phyloP scores from a whole-genome alignment of 1,284 basidiomycete genomes.

The Puccinia horiana region DNA sequence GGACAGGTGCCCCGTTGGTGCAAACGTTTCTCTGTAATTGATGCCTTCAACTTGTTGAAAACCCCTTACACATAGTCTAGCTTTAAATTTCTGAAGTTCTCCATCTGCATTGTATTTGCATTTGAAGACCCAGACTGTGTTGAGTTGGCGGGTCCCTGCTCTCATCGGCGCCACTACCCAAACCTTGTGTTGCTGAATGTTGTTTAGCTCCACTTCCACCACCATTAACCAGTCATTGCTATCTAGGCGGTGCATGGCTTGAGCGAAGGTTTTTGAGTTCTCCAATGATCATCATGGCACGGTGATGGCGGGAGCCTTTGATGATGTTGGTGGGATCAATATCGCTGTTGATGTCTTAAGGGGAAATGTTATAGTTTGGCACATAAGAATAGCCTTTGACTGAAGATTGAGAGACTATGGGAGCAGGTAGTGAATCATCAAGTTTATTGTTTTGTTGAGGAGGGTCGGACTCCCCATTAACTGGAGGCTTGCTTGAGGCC shows the following conservation, averaged over 20 bases:
- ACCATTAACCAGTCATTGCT: background rate
- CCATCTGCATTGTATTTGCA: background rate
- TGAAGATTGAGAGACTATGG: background rate
- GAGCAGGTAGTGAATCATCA: too few species aligned
- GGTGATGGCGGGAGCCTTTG: background rate
- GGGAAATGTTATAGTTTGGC: background rate
- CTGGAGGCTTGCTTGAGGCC: too few species aligned
- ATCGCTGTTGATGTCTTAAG: background rate
- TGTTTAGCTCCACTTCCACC: slow-evolving; percentile 1
- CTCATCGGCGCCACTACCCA: background rate
- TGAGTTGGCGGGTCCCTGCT: background rate
- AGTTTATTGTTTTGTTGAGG: too few species aligned
- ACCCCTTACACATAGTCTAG: background rate
- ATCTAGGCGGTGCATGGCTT: background rate
- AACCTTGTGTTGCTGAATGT: background rate
- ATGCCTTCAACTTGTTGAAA: slow-evolving; percentile 22
- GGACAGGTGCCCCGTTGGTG: background rate
- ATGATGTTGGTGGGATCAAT: background rate
- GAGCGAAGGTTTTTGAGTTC: background rate
- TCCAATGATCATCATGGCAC: background rate
- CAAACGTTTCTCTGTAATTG: background rate
- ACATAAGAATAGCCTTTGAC: background rate
- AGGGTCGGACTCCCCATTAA: too few species aligned
- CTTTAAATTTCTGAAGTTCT: background rate
- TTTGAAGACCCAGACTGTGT: slow-evolving; percentile 28